phyloP scores from a whole-genome alignment of 805 yeast species.

The Candida koratica region DNA sequence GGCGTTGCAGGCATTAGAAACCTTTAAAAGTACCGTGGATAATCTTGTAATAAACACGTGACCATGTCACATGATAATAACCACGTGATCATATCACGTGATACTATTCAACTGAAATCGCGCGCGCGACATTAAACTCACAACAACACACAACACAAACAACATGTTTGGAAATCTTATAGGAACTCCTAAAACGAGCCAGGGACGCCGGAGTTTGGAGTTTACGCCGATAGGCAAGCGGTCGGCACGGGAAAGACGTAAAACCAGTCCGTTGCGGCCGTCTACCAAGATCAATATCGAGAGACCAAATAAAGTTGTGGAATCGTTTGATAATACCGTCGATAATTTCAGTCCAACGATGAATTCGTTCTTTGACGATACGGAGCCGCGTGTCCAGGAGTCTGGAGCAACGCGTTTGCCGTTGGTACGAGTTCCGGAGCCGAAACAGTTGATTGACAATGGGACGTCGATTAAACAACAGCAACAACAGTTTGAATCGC shows the following conservation, averaged over 20 bases:
- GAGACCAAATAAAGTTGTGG: constrained; percentile 1
- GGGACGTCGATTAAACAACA: constrained; percentile 21
- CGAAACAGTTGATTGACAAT: constrained; percentile 1
- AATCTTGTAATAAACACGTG: no score
- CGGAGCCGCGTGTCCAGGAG: background rate
- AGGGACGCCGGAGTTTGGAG: constrained; percentile 9
- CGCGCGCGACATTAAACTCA: constrained; percentile 3
- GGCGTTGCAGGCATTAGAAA: constrained; percentile 57
- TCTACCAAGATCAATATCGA: constrained; percentile 7
- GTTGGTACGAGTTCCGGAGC: background rate
- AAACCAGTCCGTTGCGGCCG: constrained; percentile 7
- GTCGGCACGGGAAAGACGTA: constrained; percentile 1
- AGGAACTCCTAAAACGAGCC: constrained; percentile 13
- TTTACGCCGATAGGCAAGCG: constrained; percentile 16
- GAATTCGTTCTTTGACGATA: constrained; percentile 7
- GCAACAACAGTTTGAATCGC: constrained; percentile 19
- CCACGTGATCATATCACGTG: no score
- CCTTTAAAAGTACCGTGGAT: constrained; percentile 37
- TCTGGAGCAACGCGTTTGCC: background rate
- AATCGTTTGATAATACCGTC: constrained; percentile 13
- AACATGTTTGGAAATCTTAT: constrained; percentile 11
- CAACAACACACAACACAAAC: background rate
- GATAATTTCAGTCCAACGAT: constrained; percentile 18
- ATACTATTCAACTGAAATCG: background rate
- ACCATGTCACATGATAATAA: no score